Evolutionary conservation across 2,329 filamentous ascomycete species (phyloP).

Genomic region (Aspergillus puulaauensis): DNA sequence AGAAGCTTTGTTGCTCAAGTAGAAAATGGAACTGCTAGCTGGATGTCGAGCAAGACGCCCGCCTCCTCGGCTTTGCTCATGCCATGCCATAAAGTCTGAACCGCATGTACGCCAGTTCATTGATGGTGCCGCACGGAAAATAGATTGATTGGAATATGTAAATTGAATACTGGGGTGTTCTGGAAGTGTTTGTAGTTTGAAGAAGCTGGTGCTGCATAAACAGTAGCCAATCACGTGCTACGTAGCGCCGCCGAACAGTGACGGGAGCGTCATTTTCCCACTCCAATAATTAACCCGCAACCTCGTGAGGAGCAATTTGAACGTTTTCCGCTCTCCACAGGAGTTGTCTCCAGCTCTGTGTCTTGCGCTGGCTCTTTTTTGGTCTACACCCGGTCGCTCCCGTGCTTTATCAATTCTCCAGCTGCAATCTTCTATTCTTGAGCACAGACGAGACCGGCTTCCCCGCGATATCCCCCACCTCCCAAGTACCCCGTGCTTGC

Average conservation of each 20-base stretch:
- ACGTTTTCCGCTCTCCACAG: neutral
- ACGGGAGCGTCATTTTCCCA: neutral
- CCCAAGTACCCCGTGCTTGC: neutral
- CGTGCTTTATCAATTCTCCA: neutral
- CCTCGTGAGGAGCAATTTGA: neutral
- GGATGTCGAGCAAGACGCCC: too few relatives aligned
- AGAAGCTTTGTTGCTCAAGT: too few relatives aligned
- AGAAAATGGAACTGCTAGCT: too few relatives aligned
- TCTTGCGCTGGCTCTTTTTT: neutral
- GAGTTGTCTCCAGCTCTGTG: conserved; percentile 14
- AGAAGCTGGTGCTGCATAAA: neutral
- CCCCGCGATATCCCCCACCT: conserved; percentile 10
- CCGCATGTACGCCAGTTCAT: too few relatives aligned
- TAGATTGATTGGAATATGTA: too few relatives aligned
- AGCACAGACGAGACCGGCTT: conserved; percentile 1
- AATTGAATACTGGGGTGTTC: neutral
- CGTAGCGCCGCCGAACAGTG: neutral
- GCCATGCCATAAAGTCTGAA: too few relatives aligned
- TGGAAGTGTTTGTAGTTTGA: neutral
- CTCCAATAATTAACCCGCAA: neutral
- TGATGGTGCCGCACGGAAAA: too few relatives aligned
- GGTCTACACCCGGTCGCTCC: neutral
- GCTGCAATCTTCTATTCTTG: neutral
- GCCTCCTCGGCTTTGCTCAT: too few relatives aligned
- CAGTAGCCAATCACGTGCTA: conserved; percentile 5